phyloP scores from a whole-genome alignment of 2,329 filamentous ascomycete species.

The Cyphellophora europaea region DNA sequence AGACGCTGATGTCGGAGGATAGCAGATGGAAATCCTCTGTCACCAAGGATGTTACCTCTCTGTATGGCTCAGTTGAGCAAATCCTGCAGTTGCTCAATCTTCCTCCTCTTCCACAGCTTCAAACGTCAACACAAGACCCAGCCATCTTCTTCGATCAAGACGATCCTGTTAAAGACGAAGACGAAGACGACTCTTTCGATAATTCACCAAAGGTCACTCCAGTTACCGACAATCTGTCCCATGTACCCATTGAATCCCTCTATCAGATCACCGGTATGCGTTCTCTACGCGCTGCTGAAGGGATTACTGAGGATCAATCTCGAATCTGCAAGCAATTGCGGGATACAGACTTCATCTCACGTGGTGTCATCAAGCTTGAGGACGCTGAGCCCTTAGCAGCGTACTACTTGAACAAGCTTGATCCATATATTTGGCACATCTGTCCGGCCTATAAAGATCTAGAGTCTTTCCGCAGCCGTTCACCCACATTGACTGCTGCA shows the following conservation, averaged over 20 bases:
- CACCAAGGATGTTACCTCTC: slow-evolving; percentile 22
- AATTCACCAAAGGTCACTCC: slow-evolving; percentile 24
- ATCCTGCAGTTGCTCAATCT: slow-evolving; percentile 29
- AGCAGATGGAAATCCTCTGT: slow-evolving; percentile 32
- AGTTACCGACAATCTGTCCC: slow-evolving; percentile 21
- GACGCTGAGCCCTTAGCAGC: slow-evolving; percentile 33
- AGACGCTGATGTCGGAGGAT: slow-evolving; percentile 40
- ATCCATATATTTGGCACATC: slow-evolving; percentile 40
- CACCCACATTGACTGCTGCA: slow-evolving; percentile 40
- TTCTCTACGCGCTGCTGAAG: slow-evolving; percentile 22
- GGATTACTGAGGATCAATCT: slow-evolving; percentile 20
- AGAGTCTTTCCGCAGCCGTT: slow-evolving; percentile 36
- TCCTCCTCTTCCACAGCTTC: slow-evolving; percentile 27
- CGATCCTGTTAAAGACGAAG: slow-evolving; percentile 34
- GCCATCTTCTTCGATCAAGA: slow-evolving; percentile 23
- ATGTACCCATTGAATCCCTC: slow-evolving; percentile 27
- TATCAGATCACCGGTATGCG: slow-evolving; percentile 26
- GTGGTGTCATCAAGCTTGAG: slow-evolving; percentile 34
- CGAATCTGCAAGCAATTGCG: slow-evolving; percentile 28
- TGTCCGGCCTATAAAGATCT: slow-evolving; percentile 37
- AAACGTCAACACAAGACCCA: slow-evolving; percentile 21
- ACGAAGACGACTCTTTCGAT: slow-evolving; percentile 32
- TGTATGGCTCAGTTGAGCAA: slow-evolving; percentile 23
- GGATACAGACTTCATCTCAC: slow-evolving; percentile 39
- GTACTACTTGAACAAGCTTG: slow-evolving; percentile 34